Conservation (phyloP, 2,329 filamentous ascomycete species). For the Aspergillus tamarii region DNA sequence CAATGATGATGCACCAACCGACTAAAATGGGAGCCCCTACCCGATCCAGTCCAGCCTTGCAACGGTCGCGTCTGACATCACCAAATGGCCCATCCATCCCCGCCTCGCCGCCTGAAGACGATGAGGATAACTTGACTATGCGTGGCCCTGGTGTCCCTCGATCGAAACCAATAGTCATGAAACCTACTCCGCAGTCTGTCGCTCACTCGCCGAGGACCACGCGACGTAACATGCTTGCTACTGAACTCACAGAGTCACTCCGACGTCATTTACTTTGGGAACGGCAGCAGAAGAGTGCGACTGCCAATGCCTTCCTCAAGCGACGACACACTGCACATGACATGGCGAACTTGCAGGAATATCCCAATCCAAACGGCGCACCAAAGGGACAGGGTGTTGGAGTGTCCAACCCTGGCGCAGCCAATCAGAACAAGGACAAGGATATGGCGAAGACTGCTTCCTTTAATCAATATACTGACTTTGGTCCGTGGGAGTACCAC, state of each 20-base stretch:
- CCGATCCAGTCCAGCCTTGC: slow-evolving; percentile 48
- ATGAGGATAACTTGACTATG: slow-evolving; percentile 65
- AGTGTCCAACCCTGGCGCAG: slow-evolving; percentile 20
- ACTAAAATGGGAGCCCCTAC: slow-evolving; percentile 67
- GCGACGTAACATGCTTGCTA: slow-evolving; percentile 91
- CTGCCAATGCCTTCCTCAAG: slow-evolving; percentile 85
- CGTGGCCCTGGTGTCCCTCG: slow-evolving; percentile 66
- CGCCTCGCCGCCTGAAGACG: slow-evolving; percentile 60
- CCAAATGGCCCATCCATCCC: slow-evolving; percentile 70
- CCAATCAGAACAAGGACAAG: slow-evolving; percentile 54
- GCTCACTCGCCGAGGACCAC: slow-evolving; percentile 90
- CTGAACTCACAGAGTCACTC: slow-evolving; percentile 90
- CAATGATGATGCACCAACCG: slow-evolving; percentile 84
- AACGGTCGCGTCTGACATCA: slow-evolving; percentile 63
- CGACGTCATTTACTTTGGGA: slow-evolving; percentile 93
- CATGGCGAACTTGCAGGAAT: slow-evolving; percentile 83
- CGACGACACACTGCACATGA: slow-evolving; percentile 89
- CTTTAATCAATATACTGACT: slow-evolving; percentile 84
- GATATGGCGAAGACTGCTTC: slow-evolving; percentile 69
- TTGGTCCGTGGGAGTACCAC: slow-evolving; percentile 82
- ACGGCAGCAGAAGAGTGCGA: slow-evolving; percentile 89
- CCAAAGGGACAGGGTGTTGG: slow-evolving; percentile 43
- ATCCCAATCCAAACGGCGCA: slow-evolving; percentile 66
- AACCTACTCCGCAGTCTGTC: slow-evolving; percentile 68
- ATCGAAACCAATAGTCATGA: slow-evolving; percentile 80